Conservation (phyloP, 2,329 filamentous ascomycete genomes). For the Aspergillus awamori region DNA sequence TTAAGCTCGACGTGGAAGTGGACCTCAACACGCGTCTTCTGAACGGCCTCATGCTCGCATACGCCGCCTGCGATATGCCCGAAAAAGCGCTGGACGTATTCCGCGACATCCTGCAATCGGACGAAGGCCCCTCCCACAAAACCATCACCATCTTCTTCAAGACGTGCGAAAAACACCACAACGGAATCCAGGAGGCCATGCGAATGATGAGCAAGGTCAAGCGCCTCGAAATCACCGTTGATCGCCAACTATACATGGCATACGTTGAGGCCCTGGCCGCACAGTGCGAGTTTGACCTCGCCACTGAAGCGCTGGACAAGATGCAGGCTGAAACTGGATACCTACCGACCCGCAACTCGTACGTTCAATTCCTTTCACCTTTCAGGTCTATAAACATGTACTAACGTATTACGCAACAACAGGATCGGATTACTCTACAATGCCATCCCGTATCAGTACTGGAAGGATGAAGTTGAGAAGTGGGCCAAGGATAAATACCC, state of each 20-base stretch:
- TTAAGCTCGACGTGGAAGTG: slow-evolving; percentile 86
- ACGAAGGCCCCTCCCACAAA: slow-evolving; percentile 83
- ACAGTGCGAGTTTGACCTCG: slow-evolving; percentile 70
- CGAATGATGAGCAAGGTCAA: slow-evolving; percentile 62
- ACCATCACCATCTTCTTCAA: slow-evolving; percentile 81
- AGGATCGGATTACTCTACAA: slow-evolving; percentile 79
- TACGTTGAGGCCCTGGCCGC: slow-evolving; percentile 78
- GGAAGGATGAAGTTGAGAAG: slow-evolving; percentile 70
- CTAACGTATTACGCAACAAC: neutral
- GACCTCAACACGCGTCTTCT: slow-evolving; percentile 74
- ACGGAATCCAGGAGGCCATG: slow-evolving; percentile 48
- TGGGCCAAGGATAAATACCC: slow-evolving; percentile 74
- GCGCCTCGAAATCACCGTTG: slow-evolving; percentile 76
- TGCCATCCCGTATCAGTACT: slow-evolving; percentile 64
- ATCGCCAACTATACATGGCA: slow-evolving; percentile 70
- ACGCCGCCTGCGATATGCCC: slow-evolving; percentile 69
- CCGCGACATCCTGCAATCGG: slow-evolving; percentile 77
- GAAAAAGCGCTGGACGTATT: slow-evolving; percentile 75
- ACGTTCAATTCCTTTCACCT: slow-evolving; percentile 45
- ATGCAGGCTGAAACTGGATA: slow-evolving; percentile 69
- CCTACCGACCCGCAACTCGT: slow-evolving; percentile 71
- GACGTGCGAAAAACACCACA: slow-evolving; percentile 65
- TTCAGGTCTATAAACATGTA: neutral
- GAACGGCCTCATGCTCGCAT: slow-evolving; percentile 86
- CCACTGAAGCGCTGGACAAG: slow-evolving; percentile 65